A percentile compares a stretch with the other conserved stretches of the same genome.
phyloP scores from a whole-genome alignment of 2,329 filamentous ascomycete genomes.

The Amphichorda felina region DNA sequence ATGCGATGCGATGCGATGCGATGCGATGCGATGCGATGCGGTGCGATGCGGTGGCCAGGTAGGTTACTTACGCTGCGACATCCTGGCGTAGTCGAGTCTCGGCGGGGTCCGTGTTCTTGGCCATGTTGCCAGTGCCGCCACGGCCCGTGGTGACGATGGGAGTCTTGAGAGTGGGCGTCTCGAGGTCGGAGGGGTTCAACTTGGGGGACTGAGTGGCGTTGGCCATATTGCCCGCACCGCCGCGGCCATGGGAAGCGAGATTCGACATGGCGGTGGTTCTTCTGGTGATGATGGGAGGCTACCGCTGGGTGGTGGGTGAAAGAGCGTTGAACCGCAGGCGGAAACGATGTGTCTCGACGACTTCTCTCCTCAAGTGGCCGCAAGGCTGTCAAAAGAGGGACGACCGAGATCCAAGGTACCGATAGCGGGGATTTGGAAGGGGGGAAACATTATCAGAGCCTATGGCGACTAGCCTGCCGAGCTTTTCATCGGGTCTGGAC shows the following conservation, averaged over 20 bases:
- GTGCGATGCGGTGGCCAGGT: too few species aligned
- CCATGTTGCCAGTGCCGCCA: conserved; percentile 83
- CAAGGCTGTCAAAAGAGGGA: too few species aligned
- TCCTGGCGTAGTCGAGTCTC: conserved; percentile 76
- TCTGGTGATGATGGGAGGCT: not conserved
- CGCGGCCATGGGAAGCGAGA: conserved; percentile 54
- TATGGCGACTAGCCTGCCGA: too few species aligned
- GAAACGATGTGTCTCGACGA: too few species aligned
- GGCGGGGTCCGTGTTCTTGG: conserved; percentile 54
- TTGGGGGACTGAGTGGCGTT: conserved; percentile 38
- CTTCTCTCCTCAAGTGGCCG: too few species aligned
- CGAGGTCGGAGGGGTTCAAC: conserved; percentile 50
- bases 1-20: not conserved
- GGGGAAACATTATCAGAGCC: too few species aligned
- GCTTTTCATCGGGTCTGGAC: not conserved
- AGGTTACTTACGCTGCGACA: conserved; percentile 51
- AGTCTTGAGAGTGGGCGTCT: conserved; percentile 74
- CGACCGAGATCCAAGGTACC: too few species aligned
- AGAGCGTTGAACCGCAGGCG: too few species aligned
- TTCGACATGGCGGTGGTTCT: not conserved
- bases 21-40: too few species aligned
- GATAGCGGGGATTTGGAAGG: too few species aligned
- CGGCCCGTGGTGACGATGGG: conserved; percentile 82
- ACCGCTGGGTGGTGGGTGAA: not conserved
- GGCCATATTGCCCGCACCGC: conserved; percentile 67